A percentile compares a stretch with the other conserved stretches of the same genome.
phyloP scores from a whole-genome alignment of 345 rosid genomes.

The Acer saccharum region DNA sequence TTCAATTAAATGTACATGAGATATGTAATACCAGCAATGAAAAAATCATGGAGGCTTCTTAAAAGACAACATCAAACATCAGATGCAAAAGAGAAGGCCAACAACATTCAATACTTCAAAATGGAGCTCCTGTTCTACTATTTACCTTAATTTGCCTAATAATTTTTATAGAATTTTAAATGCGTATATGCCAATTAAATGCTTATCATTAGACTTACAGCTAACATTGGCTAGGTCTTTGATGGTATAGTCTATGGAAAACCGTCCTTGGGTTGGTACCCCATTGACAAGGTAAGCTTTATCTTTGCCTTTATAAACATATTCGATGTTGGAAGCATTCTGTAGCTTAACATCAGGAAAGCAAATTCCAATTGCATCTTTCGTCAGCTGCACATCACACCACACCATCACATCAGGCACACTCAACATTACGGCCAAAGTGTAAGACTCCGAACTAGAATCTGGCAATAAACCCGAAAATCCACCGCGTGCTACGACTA shows the following conservation, averaged over 20 bases:
- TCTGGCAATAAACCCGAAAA: conserved; percentile 85
- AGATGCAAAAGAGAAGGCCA: not conserved
- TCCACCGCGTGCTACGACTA: conserved; percentile 83
- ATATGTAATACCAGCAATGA: not conserved
- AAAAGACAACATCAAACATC: not conserved
- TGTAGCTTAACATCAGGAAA: conserved; percentile 60
- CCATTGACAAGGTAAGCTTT: conserved; percentile 62
- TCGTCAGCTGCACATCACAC: conserved; percentile 94
- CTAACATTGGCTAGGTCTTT: conserved; percentile 34
- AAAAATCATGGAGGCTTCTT: not conserved
- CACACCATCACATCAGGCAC: conserved; percentile 42
- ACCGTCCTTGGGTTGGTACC: conserved; percentile 50
- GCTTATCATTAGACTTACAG: no score
- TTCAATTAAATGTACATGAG: not conserved
- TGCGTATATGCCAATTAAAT: not conserved
- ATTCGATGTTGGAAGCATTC: conserved; percentile 41
- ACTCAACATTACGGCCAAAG: conserved; percentile 37
- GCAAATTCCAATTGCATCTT: conserved; percentile 78
- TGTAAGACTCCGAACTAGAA: conserved; percentile 60
- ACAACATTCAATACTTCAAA: not conserved
- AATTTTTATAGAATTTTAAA: not conserved
- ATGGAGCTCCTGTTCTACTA: not conserved
- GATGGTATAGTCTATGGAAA: conserved; percentile 66
- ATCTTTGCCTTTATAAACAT: not conserved
- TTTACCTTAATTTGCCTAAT: not conserved